Conservation (phyloP, 108 stramenopile species). For the Cyclotella atomus region DNA sequence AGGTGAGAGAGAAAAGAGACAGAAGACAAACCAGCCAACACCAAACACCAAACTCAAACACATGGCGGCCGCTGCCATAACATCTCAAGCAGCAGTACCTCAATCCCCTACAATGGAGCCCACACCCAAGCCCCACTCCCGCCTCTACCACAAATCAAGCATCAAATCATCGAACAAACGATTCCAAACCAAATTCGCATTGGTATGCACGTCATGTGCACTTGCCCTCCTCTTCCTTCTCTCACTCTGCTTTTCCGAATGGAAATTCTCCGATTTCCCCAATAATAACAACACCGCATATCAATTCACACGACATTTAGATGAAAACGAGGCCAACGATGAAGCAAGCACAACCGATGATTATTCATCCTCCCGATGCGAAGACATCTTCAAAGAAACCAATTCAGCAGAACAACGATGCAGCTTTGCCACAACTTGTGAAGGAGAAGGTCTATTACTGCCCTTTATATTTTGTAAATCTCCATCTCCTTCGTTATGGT, state of each 20-base stretch:
- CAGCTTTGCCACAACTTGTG: slow-evolving; percentile 72
- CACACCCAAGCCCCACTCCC: too few relatives aligned
- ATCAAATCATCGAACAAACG: too few relatives aligned
- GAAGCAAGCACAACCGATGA: background rate
- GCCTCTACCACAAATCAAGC: too few relatives aligned
- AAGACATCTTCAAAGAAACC: slow-evolving; percentile 9
- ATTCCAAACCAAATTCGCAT: slow-evolving; percentile 39
- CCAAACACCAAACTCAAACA: too few relatives aligned
- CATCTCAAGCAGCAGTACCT: too few relatives aligned
- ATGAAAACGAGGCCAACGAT: slow-evolving; percentile 6
- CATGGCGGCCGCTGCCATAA: too few relatives aligned
- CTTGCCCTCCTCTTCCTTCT: slow-evolving; percentile 4
- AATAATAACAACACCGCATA: background rate
- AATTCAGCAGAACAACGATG: slow-evolving; percentile 47
- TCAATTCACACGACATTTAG: background rate
- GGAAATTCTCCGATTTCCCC: slow-evolving; percentile 3
- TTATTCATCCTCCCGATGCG: slow-evolving; percentile 1
- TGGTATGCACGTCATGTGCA: slow-evolving; percentile 22
- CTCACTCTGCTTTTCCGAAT: slow-evolving; percentile 27
- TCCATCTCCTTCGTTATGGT: slow-evolving; percentile 42
- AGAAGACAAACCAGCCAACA: too few relatives aligned
- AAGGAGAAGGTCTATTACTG: slow-evolving; percentile 62
- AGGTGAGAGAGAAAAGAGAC: too few relatives aligned
- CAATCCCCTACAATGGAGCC: too few relatives aligned
- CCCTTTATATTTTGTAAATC: slow-evolving; percentile 75